Evolutionary conservation across 2,329 filamentous ascomycete genomes (phyloP), one percentile per base, ranked within the genome.

Genomic region (Metarhizium brunneum): DNA sequence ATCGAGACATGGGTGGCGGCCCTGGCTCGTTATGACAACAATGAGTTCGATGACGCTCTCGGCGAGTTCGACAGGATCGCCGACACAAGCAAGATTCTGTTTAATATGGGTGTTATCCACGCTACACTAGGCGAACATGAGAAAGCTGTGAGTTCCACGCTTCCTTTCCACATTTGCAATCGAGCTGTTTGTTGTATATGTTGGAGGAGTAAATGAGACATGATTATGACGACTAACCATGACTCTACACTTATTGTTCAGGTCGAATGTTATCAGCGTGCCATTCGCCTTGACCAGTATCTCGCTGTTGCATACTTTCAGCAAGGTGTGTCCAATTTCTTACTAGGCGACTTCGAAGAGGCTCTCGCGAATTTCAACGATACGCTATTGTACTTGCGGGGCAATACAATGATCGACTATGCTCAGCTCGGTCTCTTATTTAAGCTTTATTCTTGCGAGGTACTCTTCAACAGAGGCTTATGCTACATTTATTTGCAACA

Each of bases 351-450:
- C 69, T 97, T 97, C 64, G 92, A 97, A 70, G 94, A 97, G 71
- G 94, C 94, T 18, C 78, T 97, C 59, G 92, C 92, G 63, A 97
- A 97, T 74, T 99, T 99, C 80, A 99, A 99, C 76, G 94, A 99
- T 68, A 96, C 94, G 0, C 78, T 99, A 45, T 77, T 96, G 47
- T 97, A 97, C 71, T 81, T 99, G 49, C 84, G 94, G 66, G 94
- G 94, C 59, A 97, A 99, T 76, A 92, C 90, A 56, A 90, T 94
- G 74, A 99, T 99, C 72, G 92, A 99, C 72, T 99, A 99, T 71
- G 90, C 95, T 58, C 94, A 99, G 71, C 74, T 99, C 51, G 94
- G 94, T 20, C 81, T 99, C 48, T 87, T 95, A 57, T 99, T 97
- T 77, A 96, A 95, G 71, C 78, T 99, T 11, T 97, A 92, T 71